Conservation (phyloP, 2,329 filamentous ascomycete genomes). For the Pestalotiopsis sp. region DNA sequence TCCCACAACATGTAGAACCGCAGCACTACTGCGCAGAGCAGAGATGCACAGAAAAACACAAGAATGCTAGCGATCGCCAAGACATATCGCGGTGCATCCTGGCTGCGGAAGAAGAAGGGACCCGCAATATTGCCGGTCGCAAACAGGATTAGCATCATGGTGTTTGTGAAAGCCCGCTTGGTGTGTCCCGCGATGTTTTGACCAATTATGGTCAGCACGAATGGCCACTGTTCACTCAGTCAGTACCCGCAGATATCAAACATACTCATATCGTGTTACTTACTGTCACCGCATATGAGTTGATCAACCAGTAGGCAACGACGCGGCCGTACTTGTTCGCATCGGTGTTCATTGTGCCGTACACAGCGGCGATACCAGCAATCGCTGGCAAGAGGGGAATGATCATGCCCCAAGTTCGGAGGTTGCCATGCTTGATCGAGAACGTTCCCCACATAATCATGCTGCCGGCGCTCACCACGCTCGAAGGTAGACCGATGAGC, state of each 20-base stretch:
- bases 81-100: slow-evolving; percentile 24
- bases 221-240: slow-evolving; percentile 18
- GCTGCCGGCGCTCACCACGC: slow-evolving; percentile 26
- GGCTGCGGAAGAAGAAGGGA: slow-evolving; percentile 25
- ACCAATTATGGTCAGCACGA: slow-evolving; percentile 33
- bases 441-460: slow-evolving; percentile 27
- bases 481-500: slow-evolving; percentile 24
- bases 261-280: neutral
- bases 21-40: slow-evolving; percentile 20
- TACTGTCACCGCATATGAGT: slow-evolving; percentile 29
- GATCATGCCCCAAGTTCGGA: slow-evolving; percentile 29
- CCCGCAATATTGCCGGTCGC: slow-evolving; percentile 23
- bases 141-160: slow-evolving; percentile 30
- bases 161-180: slow-evolving; percentile 36
- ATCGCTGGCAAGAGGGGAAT: slow-evolving; percentile 28
- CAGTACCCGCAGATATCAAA: neutral
- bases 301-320: slow-evolving; percentile 53
- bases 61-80: slow-evolving; percentile 29
- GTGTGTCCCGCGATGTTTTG: slow-evolving; percentile 36
- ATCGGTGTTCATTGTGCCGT: slow-evolving; percentile 25
- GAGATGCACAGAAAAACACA: slow-evolving; percentile 19
- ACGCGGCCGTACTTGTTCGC: slow-evolving; percentile 55
- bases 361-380: slow-evolving; percentile 26
- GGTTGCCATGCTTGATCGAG: slow-evolving; percentile 25
- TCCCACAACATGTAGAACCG: slow-evolving; percentile 22